Conservation (phyloP, 139 green algal species). For the Tetradesmus lagerheimii region DNA sequence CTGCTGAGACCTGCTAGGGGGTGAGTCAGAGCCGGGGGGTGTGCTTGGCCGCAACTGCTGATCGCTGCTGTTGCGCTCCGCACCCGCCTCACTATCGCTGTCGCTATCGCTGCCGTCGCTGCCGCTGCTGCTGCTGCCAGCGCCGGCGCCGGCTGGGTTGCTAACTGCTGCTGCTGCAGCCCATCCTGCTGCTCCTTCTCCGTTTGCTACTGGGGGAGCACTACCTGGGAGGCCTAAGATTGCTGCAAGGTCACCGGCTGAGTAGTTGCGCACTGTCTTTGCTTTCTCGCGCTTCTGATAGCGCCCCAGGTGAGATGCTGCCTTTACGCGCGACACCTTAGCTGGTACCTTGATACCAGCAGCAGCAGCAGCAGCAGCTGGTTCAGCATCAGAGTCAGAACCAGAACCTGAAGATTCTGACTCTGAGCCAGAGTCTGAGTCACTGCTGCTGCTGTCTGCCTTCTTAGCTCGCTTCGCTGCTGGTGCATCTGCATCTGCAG, state of each 20-base stretch:
- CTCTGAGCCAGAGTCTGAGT: constrained; percentile 33
- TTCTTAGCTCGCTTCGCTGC: neutral
- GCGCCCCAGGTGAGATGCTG: constrained; percentile 74
- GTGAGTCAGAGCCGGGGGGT: constrained; percentile 2
- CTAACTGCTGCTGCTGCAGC: constrained; percentile 3
- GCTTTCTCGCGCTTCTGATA: constrained; percentile 75
- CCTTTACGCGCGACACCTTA: constrained; percentile 11
- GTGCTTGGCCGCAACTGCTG: constrained; percentile 15
- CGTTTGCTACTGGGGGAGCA: neutral
- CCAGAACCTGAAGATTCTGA: constrained; percentile 39
- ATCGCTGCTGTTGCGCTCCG: constrained; percentile 1
- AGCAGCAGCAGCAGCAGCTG: constrained; percentile 8
- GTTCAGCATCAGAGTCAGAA: constrained; percentile 20
- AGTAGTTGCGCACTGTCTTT: constrained; percentile 85
- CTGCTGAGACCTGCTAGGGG: constrained; percentile 10
- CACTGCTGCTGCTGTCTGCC: neutral
- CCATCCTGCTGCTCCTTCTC: constrained; percentile 8
- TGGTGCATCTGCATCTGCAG: neutral
- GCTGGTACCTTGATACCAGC: neutral
- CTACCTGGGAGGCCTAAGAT: constrained; percentile 72
- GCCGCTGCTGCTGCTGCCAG: neutral
- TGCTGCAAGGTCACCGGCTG: constrained; percentile 78
- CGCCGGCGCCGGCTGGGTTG: constrained; percentile 5
- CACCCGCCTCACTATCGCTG: constrained; percentile 10
- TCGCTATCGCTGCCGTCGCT: constrained; percentile 15